Evolutionary conservation across 2,329 filamentous ascomycete genomes (phyloP).

Genomic region (Epichloe baconii): DNA sequence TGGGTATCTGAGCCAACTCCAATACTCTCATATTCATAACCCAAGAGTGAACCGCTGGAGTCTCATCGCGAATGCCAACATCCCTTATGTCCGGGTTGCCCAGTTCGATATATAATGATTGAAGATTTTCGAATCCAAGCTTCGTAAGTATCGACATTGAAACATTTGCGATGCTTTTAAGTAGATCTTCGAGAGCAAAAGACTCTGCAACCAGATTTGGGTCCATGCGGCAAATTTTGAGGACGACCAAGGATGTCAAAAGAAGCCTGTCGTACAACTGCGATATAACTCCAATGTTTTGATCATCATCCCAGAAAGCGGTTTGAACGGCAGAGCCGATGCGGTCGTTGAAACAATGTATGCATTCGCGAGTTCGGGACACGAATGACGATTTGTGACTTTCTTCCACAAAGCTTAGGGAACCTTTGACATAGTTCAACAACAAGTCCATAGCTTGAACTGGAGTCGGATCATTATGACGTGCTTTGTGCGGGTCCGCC

Average conservation of each 20-base stretch:
- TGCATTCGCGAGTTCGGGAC: constrained; percentile 28
- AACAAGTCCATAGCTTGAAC: constrained; percentile 30
- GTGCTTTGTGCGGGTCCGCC: not conserved
- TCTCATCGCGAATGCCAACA: constrained; percentile 36
- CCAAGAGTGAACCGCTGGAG: constrained; percentile 40
- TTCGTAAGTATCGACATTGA: constrained; percentile 27
- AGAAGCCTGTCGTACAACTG: constrained; percentile 18
- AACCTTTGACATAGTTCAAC: constrained; percentile 32
- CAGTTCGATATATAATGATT: constrained; percentile 33
- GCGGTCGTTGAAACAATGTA: constrained; percentile 27
- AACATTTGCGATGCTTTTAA: constrained; percentile 29
- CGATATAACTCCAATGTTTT: constrained; percentile 8
- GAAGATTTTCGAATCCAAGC: constrained; percentile 30
- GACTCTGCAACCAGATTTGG: constrained; percentile 19
- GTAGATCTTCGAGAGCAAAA: constrained; percentile 34
- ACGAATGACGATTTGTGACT: constrained; percentile 28
- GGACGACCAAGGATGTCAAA: constrained; percentile 22
- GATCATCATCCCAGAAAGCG: not conserved
- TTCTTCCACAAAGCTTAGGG: constrained; percentile 25
- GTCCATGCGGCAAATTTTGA: constrained; percentile 30
- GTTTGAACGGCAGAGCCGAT: constrained; percentile 9
- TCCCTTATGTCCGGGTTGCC: constrained; percentile 32
- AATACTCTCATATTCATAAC: constrained; percentile 42
- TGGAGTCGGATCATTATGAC: constrained; percentile 7
- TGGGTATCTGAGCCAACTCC: constrained; percentile 34